Conservation (phyloP, 2,329 filamentous ascomycete genomes). For the Neofusicoccum umdonicola region DNA sequence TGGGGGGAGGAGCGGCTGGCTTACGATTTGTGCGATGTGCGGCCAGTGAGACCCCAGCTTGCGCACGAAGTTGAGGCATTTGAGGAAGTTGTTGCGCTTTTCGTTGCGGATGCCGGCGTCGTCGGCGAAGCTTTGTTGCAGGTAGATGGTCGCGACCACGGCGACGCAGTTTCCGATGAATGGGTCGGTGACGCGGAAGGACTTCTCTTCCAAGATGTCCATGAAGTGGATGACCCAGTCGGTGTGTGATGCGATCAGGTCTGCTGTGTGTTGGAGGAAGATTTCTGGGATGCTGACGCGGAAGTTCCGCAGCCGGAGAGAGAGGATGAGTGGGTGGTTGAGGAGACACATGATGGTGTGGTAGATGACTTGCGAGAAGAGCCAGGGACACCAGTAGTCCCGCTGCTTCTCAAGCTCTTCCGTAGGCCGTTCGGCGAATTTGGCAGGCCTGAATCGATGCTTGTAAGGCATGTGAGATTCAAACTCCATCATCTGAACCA, state of each 20-base stretch:
- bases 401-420: constrained; percentile 46
- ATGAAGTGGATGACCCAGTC: constrained; percentile 56
- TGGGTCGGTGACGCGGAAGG: constrained; percentile 48
- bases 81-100: constrained; percentile 45
- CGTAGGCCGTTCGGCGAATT: constrained; percentile 43
- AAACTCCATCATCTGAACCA: constrained; percentile 51
- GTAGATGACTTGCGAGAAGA: constrained; percentile 54
- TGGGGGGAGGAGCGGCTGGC: not conserved
- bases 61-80: constrained; percentile 46
- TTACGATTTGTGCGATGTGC: constrained; percentile 41
- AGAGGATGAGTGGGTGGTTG: constrained; percentile 55
- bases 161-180: constrained; percentile 51
- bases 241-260: constrained; percentile 51
- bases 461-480: constrained; percentile 52
- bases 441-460: constrained; percentile 51
- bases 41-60: constrained; percentile 42
- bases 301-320: constrained; percentile 53
- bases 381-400: constrained; percentile 55
- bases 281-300: constrained; percentile 53
- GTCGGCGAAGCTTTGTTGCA: constrained; percentile 54
- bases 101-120: constrained; percentile 37
- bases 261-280: constrained; percentile 54
- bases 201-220: constrained; percentile 46
- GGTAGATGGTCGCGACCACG: constrained; percentile 53
- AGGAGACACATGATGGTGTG: constrained; percentile 54